These are phyloP conservation scores for Ormosia semicastrata DNA, from an alignment of 306 rosid species.

Conservation along the genomic window DNA sequence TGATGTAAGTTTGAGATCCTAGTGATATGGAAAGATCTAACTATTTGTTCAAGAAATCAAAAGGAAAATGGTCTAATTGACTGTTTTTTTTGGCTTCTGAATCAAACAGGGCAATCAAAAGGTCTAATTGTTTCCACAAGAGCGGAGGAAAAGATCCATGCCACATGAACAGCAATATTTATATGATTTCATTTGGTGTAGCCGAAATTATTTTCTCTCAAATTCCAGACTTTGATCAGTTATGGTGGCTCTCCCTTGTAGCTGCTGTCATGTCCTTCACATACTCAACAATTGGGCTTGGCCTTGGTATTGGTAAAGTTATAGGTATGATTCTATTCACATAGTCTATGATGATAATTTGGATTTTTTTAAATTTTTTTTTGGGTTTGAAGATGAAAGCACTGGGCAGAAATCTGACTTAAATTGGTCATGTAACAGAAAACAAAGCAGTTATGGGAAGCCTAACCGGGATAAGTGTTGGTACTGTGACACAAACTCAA, in stretches of 20 bases:
- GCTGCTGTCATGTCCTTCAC: constrained; percentile 94
- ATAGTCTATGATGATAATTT: neutral
- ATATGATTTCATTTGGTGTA: constrained; percentile 79
- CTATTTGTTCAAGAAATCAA: neutral
- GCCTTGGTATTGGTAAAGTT: constrained; percentile 71
- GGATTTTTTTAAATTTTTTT: neutral
- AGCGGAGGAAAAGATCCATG: constrained; percentile 67
- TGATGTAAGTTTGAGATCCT: constrained; percentile 57
- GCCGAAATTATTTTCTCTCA: constrained; percentile 66
- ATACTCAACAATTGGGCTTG: constrained; percentile 78
- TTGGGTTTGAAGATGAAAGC: neutral
- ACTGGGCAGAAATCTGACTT: neutral
- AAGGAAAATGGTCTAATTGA: constrained; percentile 15
- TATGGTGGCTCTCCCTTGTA: constrained; percentile 88
- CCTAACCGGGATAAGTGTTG: constrained; percentile 56
- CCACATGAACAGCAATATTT: constrained; percentile 64
- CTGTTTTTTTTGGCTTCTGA: neutral
- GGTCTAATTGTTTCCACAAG: constrained; percentile 66
- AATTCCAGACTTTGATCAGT: constrained; percentile 72
- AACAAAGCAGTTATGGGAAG: constrained; percentile 49
- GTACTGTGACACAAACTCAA: constrained; percentile 56
- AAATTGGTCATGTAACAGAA: constrained; percentile 32
- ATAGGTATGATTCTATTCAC: constrained; percentile 43
- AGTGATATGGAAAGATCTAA: neutral
- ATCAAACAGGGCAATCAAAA: constrained; percentile 70